Conservation (phyloP, 2,329 filamentous ascomycete species). For the Ceratocystis ficicola region DNA sequence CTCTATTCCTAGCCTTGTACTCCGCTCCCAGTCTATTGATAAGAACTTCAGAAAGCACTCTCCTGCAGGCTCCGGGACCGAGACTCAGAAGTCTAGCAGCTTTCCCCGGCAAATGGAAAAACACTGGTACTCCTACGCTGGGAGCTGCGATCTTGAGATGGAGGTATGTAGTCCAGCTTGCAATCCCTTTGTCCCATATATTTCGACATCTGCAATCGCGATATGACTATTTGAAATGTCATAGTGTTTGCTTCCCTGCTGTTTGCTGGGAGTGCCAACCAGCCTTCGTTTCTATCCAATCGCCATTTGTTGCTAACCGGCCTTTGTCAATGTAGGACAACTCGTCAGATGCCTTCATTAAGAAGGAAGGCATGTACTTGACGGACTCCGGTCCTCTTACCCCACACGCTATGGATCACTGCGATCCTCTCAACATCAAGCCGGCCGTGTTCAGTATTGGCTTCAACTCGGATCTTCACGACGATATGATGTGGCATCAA, state of each 20-base stretch:
- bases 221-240: not conserved
- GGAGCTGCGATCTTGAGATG: not conserved
- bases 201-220: not conserved
- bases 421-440: not conserved
- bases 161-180: constrained; percentile 9
- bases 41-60: not conserved
- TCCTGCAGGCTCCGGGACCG: not conserved
- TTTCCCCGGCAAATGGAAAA: constrained; percentile 12
- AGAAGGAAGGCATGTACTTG: constrained; percentile 2
- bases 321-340: not conserved
- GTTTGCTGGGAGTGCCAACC: not conserved
- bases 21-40: not conserved
- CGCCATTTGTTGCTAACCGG: not conserved
- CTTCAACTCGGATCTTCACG: not conserved
- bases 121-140: constrained; percentile 11
- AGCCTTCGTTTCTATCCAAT: not conserved
- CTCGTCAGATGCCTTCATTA: not conserved
- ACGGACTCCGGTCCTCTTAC: not conserved
- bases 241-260: not conserved
- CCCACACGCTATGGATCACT: not conserved
- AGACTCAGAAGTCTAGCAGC: not conserved
- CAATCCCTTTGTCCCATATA: not conserved
- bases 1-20: not conserved
- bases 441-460: not conserved
- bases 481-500: not conserved